Percentiles rank a stretch among this genome's conserved stretches.
Evolutionary conservation across 192 early-diverging fungal species (phyloP).

Genomic region (Cladochytrium replicatum): DNA sequence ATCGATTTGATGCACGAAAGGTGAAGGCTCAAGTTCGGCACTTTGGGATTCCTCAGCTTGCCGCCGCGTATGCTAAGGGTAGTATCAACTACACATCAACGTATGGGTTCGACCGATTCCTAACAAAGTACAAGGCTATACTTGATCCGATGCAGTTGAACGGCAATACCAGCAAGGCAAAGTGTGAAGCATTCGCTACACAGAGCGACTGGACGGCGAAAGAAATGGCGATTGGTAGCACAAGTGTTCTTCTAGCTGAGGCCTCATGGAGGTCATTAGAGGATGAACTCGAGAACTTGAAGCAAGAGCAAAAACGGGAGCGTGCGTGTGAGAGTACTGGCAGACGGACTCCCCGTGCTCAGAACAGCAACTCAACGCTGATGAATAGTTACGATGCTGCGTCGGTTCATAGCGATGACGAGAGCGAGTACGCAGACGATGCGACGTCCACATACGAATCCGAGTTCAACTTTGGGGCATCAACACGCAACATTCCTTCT

Average conservation of each 20-base stretch:
- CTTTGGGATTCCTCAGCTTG: slow-evolving; percentile 62
- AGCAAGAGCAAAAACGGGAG: no score
- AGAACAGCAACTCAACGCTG: no score
- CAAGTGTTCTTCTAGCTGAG: slow-evolving; percentile 31
- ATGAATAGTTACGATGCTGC: no score
- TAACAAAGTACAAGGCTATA: slow-evolving; percentile 56
- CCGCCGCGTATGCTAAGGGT: slow-evolving; percentile 42
- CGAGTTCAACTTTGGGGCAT: slow-evolving; percentile 5
- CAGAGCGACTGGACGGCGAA: slow-evolving; percentile 24
- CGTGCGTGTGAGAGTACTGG: no score
- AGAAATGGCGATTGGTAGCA: slow-evolving; percentile 31
- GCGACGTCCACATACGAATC: slow-evolving; percentile 16
- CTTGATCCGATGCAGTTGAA: slow-evolving; percentile 33
- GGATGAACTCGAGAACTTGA: slow-evolving; percentile 31
- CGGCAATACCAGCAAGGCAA: slow-evolving; percentile 14
- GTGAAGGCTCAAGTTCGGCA: slow-evolving; percentile 61
- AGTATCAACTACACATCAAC: slow-evolving; percentile 68
- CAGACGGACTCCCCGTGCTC: no score
- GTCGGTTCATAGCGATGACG: slow-evolving; percentile 17
- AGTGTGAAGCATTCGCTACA: slow-evolving; percentile 24
- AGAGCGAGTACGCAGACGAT: slow-evolving; percentile 16
- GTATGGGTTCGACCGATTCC: slow-evolving; percentile 62
- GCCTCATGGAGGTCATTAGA: slow-evolving; percentile 31
- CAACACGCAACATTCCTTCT: neutral
- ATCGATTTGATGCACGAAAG: slow-evolving; percentile 45